Evolutionary conservation across 148 eudicot genomes (phyloP), one percentile per base, ranked within the genome.

Genomic region (Rheum nobile): DNA sequence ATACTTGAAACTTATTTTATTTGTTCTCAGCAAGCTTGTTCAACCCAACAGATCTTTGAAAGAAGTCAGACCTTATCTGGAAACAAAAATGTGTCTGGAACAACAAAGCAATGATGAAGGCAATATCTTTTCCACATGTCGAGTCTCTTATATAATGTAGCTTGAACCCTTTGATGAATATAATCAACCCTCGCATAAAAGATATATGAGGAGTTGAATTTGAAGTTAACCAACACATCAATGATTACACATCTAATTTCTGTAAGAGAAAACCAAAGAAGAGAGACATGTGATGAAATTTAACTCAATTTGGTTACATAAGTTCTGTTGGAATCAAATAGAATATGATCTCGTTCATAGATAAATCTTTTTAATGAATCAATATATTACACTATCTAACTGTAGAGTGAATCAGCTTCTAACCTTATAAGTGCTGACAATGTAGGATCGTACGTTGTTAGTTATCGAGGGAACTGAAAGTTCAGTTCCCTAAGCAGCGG

Each of bases 101-200:
- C 86, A 68, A 72, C 65, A 67, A 91, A 93, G 83, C 90, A 86
- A 41, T 85, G 85, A 35, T 77, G 79, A 43, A 89, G 84, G 72
- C 92, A 89, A 70, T 88, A 93, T 75, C 80, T 84, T 83, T 93
- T 92, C 98, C 98, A 93, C 80, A 77, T 55, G 32, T 67, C 67
- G 77, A 93, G 73, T 44, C 84, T 83, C 77, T 83, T 81, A 77
- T 89, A 87, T 80, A 93, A 81, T 34, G 81, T 74, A 48, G 81
- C 76, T 75, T 83, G 86, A 75, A 93, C 74, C 79, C 77, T 80
- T 71, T 72, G 71, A 21, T 77, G 85, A 37, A 91, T 38, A 38
- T 75, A 72, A 55, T 77, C 75, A 46, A 85, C 84, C 78, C 97
- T 97, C 96, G 42, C 54, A 78, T 52, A 71, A 7, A 39, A 52